Evolutionary conservation across 495 filamentous ascomycete genomes (phyloP), one percentile per base, ranked within the genome.

Genomic region (Daldinia vernicosa): DNA sequence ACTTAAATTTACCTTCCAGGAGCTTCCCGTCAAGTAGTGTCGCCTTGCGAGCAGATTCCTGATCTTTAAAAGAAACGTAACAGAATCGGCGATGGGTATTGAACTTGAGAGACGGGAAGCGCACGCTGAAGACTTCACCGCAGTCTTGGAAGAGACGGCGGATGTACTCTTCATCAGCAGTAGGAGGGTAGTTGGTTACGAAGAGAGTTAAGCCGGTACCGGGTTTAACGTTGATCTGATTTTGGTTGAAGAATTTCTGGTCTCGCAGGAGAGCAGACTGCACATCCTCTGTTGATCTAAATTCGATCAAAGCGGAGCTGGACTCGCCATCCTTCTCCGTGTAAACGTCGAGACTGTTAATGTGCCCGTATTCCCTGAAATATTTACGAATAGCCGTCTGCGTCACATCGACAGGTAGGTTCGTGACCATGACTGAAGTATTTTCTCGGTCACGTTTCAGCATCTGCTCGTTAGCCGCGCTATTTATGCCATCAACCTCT

Each of bases 71-170:
- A 51, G 96, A 92, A 7, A 97, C 84, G 76, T 99, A 99, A 79
- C 93, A 97, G 80, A 99, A 99, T 5, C 95, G 90, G 32, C 95
- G 91, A 72, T 90, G 89, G 6, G 90, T 92, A 71, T 97, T 92
- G 76, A 84, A 93, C 78, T 95, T 95, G 51, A 99, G 87, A 43
- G 92, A 95, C 6, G 95, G 95, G 76, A 95, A 95, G 12, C 95
- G 92, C 58, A 99, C 84, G 74, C 91, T 92, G 59, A 94, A 82
- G 60, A 99, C 89, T 35, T 94, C 88, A 56, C 95, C 95, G 74
- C 86, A 93, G 64, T 86, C 79, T 67, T 86, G 81, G 78, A 98
- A 96, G 22, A 97, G 84, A 60, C 88, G 77, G 53, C 89, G 91
- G 57, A 99, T 88, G 74, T 89, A 95, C 2, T 81, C 76, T 70